Conservation (phyloP, 2,329 filamentous ascomycete species). For the Tothia fuscella region DNA sequence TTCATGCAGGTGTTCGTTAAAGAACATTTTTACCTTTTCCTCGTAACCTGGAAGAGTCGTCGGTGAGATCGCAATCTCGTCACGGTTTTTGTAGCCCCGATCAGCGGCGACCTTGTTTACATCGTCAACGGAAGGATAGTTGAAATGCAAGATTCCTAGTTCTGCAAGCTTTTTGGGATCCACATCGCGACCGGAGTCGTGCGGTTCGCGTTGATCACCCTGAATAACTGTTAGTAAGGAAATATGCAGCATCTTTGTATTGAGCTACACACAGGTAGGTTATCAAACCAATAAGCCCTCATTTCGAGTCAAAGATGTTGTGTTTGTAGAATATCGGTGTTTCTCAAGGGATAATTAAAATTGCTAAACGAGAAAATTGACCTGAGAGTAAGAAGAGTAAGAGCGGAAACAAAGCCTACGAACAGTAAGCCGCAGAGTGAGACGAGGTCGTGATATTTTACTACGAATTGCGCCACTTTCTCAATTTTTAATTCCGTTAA, state of each 20-base stretch:
- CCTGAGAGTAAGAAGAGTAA: no score
- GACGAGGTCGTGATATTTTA: no score
- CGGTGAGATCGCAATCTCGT: slow-evolving; percentile 83
- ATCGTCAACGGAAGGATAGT: slow-evolving; percentile 48
- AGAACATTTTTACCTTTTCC: slow-evolving; percentile 86
- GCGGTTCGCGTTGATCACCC: slow-evolving; percentile 87
- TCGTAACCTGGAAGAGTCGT: slow-evolving; percentile 79
- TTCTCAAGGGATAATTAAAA: no score
- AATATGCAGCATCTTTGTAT: slow-evolving; percentile 1
- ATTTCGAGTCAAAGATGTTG: no score
- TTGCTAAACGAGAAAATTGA: no score
- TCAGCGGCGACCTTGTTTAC: slow-evolving; percentile 64
- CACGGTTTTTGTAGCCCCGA: slow-evolving; percentile 85
- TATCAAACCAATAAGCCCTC: slow-evolving; percentile 63
- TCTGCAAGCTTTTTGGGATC: slow-evolving; percentile 51
- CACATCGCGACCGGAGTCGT: slow-evolving; percentile 70
- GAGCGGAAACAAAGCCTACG: no score
- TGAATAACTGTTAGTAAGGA: slow-evolving; percentile 26
- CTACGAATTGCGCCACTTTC: no score
- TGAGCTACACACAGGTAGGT: slow-evolving; percentile 40
- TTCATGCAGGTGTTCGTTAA: slow-evolving; percentile 91
- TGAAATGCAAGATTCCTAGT: slow-evolving; percentile 71
- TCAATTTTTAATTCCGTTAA: no score
- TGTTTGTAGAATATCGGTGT: no score
- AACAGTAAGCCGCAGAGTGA: no score